Evolutionary conservation across 441 rosid species (phyloP).

Genomic region (Flueggea neowawraea): DNA sequence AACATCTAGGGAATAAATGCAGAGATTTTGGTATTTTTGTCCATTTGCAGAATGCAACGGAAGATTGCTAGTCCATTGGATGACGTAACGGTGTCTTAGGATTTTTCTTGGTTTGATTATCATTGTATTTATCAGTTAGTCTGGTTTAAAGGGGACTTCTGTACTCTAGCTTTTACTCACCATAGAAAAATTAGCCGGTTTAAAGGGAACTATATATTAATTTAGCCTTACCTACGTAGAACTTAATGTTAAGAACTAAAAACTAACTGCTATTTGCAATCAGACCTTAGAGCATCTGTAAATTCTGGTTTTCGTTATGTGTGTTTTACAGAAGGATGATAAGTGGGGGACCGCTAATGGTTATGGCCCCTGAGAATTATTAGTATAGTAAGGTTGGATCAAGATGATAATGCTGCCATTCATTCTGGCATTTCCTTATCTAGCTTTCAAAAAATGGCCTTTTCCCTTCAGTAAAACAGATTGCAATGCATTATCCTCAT

Average conservation of each 20-base stretch:
- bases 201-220: neutral
- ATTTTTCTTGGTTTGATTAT: neutral
- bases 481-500: slow-evolving; percentile 9
- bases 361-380: slow-evolving; percentile 18
- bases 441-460: slow-evolving; percentile 9
- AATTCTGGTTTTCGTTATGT: neutral
- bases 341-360: slow-evolving; percentile 23
- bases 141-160: neutral
- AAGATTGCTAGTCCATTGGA: too few relatives aligned
- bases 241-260: neutral
- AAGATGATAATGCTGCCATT: slow-evolving; percentile 23
- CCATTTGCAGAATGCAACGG: too few relatives aligned
- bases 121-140: too few relatives aligned
- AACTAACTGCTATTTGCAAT: neutral
- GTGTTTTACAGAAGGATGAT: slow-evolving; percentile 1
- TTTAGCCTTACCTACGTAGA: too few relatives aligned
- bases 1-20: too few relatives aligned
- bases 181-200: neutral
- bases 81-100: too few relatives aligned
- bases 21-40: too few relatives aligned
- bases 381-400: slow-evolving; percentile 7
- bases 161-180: neutral
- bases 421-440: slow-evolving; percentile 20
- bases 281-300: neutral
- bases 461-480: slow-evolving; percentile 12